Evolutionary conservation across 225 moss, liverwort and hornwort species (phyloP).

Genomic region (Pleurozium schreberi): DNA sequence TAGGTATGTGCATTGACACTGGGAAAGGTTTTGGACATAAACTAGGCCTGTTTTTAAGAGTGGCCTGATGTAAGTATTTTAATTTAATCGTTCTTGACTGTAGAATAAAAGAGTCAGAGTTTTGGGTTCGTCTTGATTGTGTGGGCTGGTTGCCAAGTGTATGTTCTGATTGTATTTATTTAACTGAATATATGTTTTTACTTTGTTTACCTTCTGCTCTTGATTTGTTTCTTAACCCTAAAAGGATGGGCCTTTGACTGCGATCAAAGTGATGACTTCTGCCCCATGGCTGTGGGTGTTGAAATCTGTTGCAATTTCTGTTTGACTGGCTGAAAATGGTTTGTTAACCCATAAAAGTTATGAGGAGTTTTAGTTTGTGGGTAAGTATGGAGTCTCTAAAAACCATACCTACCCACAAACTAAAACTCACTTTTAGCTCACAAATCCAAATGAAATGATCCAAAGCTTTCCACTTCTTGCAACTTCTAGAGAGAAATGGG

Average conservation of each 20-base stretch:
- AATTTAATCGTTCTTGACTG: not conserved
- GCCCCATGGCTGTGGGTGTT: not conserved
- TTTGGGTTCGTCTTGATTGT: not conserved
- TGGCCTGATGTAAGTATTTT: not conserved
- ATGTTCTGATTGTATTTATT: not conserved
- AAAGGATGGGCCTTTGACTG: not conserved
- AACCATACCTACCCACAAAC: too few species aligned
- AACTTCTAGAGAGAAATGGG: too few species aligned
- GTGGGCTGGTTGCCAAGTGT: not conserved
- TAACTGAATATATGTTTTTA: too few species aligned
- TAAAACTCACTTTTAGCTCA: too few species aligned
- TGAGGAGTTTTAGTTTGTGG: too few species aligned
- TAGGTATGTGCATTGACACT: slow-evolving; percentile 7
- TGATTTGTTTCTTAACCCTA: not conserved
- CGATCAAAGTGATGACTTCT: not conserved
- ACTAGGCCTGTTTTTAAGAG: not conserved
- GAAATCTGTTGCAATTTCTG: not conserved
- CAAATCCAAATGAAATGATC: too few species aligned
- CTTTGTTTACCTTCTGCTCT: too few species aligned
- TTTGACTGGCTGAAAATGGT: not conserved
- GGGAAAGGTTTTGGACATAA: slow-evolving; percentile 8
- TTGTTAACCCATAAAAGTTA: too few species aligned
- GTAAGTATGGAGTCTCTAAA: too few species aligned
- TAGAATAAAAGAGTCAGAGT: not conserved
- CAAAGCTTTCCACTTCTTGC: too few species aligned